phyloP scores from a whole-genome alignment of 192 early-diverging fungal genomes.

The Coemansia sp. region DNA sequence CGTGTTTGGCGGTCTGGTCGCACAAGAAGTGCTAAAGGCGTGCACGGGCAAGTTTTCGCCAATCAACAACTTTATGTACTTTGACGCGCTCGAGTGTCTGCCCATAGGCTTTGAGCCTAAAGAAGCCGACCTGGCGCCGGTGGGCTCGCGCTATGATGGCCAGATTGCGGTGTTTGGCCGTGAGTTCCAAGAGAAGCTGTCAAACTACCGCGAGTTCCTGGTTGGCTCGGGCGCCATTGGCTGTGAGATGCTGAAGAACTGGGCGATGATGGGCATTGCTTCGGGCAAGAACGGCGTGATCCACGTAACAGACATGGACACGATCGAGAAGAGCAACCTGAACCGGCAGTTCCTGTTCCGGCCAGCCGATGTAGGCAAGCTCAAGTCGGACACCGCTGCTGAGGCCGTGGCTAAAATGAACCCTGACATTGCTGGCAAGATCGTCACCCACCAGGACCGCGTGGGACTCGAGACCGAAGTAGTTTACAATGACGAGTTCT shows the following conservation, averaged over 20 bases:
- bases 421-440: conserved; percentile 69
- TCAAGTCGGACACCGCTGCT: conserved; percentile 91
- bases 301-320: conserved; percentile 98
- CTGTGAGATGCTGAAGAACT: conserved; percentile 99
- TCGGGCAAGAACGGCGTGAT: conserved; percentile 80
- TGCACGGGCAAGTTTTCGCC: conserved; percentile 95
- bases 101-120: conserved; percentile 64
- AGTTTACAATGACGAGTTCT: conserved; percentile 91
- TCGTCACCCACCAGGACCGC: conserved; percentile 82
- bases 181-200: conserved; percentile 84
- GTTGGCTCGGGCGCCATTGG: conserved; percentile 99
- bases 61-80: conserved; percentile 89
- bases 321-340: conserved; percentile 98
- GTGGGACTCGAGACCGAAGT: conserved; percentile 94
- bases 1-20: conserved; percentile 93
- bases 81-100: conserved; percentile 95
- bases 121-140: conserved; percentile 75
- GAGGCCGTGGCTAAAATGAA: conserved; percentile 91
- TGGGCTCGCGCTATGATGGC: conserved; percentile 90
- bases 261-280: conserved; percentile 92
- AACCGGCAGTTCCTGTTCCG: conserved; percentile 99
- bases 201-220: conserved; percentile 87
- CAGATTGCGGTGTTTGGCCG: conserved; percentile 95
- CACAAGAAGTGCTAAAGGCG: conserved; percentile 99
- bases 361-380: conserved; percentile 76